phyloP scores from a whole-genome alignment of 495 filamentous ascomycete genomes.

The Aspergillus olivimuriae region DNA sequence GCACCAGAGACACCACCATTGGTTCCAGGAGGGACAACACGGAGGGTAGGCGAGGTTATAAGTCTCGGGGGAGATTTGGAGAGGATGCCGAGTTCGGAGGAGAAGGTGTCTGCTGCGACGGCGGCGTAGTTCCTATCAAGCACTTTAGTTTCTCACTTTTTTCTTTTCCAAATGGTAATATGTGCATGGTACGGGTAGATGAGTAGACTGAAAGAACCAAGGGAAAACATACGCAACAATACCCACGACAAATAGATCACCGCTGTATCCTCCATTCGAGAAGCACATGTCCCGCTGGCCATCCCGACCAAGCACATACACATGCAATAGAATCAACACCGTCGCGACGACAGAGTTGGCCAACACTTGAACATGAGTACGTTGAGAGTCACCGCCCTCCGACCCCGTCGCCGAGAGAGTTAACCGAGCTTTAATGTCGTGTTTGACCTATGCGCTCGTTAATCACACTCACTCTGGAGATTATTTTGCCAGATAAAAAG shows the following conservation, averaged over 20 bases:
- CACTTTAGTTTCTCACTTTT: neutral
- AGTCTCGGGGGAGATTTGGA: conserved; percentile 68
- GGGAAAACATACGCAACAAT: conserved; percentile 44
- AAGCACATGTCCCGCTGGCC: conserved; percentile 23
- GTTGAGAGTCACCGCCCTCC: conserved; percentile 68
- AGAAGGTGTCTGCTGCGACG: conserved; percentile 88
- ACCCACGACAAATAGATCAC: conserved; percentile 50
- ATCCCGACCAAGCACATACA: conserved; percentile 47
- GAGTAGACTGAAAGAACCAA: neutral
- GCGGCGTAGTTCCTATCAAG: conserved; percentile 77
- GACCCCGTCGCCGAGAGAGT: conserved; percentile 69
- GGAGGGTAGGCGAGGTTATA: conserved; percentile 73
- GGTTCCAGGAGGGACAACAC: conserved; percentile 77
- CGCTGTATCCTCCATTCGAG: conserved; percentile 25
- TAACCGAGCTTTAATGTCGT: conserved; percentile 73
- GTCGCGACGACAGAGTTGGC: conserved; percentile 81
- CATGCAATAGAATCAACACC: conserved; percentile 64
- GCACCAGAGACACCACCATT: conserved; percentile 81
- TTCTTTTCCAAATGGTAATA: too few relatives aligned
- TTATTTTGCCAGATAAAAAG: too few relatives aligned
- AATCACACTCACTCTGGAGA: conserved; percentile 1
- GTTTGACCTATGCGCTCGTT: conserved; percentile 52
- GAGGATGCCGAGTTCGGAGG: conserved; percentile 90
- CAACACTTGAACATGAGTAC: conserved; percentile 84
- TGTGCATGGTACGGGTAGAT: too few relatives aligned